Conservation (phyloP, 2,329 filamentous ascomycete genomes). For the Dothideomycetidae sp. region DNA sequence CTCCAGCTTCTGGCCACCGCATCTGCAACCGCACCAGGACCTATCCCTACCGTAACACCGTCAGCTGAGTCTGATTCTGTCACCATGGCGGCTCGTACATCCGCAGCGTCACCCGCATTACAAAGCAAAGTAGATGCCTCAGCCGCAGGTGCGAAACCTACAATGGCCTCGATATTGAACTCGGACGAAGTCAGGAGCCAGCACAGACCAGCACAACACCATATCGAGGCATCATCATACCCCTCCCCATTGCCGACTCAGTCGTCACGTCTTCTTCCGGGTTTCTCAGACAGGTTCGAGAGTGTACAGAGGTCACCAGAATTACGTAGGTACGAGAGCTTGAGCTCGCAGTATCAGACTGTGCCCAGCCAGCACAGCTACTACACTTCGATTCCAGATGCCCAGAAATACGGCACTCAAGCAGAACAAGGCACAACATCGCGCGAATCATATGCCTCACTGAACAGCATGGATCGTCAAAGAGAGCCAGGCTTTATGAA, state of each 20-base stretch:
- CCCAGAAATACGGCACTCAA: no score
- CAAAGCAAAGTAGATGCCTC: no score
- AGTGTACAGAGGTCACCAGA: background rate
- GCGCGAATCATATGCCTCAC: background rate
- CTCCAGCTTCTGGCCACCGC: slow-evolving; percentile 26
- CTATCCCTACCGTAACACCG: background rate
- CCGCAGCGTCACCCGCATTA: no score
- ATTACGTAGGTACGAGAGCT: background rate
- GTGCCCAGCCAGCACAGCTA: background rate
- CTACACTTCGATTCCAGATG: no score
- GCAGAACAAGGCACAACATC: no score
- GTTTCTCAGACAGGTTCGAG: background rate
- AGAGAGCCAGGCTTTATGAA: no score
- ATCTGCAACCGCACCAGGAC: slow-evolving; percentile 16
- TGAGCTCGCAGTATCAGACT: background rate
- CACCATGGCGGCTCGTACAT: slow-evolving; percentile 10
- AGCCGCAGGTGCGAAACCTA: background rate
- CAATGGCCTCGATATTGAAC: slow-evolving; percentile 7
- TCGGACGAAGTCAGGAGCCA: background rate
- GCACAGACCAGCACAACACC: no score
- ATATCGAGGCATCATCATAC: no score
- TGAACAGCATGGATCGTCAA: background rate
- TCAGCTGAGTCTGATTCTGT: slow-evolving; percentile 1
- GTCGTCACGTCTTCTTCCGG: background rate
- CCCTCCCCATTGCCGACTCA: background rate